Conservation (phyloP, 164 flowering plant species). For the Aristolochia contorta region DNA sequence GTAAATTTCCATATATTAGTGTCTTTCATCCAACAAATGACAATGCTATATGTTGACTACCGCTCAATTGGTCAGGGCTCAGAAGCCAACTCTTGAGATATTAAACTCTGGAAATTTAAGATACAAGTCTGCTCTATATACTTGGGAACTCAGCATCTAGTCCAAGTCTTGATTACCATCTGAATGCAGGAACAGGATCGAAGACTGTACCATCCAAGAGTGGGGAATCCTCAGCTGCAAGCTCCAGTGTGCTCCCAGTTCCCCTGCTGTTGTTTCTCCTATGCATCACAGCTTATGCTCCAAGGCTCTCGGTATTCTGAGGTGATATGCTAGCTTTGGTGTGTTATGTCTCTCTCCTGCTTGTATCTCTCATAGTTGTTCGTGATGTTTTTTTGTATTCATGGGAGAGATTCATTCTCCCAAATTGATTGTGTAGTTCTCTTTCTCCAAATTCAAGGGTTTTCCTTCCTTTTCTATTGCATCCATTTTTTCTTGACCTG, state of each 20-base stretch:
- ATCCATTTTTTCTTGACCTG: background rate
- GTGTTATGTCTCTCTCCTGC: background rate
- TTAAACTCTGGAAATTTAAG: background rate
- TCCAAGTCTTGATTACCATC: background rate
- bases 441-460: background rate
- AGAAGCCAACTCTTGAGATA: background rate
- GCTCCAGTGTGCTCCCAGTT: conserved; percentile 1
- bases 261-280: conserved; percentile 5
- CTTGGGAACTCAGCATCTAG: background rate
- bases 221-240: conserved; percentile 15
- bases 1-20: background rate
- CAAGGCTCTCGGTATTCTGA: conserved; percentile 1
- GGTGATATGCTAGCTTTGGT: background rate
- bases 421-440: background rate
- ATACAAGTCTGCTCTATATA: background rate
- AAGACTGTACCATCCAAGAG: conserved; percentile 7
- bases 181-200: conserved; percentile 9
- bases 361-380: background rate
- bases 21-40: background rate
- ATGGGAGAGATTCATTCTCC: background rate
- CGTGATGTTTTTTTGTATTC: background rate
- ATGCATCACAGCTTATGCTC: conserved; percentile 10
- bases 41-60: background rate
- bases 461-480: background rate
- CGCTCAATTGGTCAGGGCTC: background rate